Conservation (phyloP, 1,284 basidiomycete genomes). For the Pterulicium gracile region DNA sequence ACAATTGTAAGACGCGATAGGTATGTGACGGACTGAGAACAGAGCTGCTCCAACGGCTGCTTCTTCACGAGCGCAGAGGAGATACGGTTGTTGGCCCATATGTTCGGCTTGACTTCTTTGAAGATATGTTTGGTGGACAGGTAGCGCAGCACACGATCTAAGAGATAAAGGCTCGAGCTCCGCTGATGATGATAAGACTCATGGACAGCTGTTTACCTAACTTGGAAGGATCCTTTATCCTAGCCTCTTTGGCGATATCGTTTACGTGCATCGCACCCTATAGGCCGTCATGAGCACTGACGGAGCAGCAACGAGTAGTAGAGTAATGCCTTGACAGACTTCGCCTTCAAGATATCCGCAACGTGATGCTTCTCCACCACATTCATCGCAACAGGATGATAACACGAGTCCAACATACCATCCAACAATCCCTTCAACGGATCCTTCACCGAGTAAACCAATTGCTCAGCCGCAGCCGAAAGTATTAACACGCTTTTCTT, state of each 20-base stretch:
- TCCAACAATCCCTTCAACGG: not conserved
- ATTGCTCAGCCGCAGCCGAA: not conserved
- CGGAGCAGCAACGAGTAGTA: not conserved
- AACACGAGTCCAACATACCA: not conserved
- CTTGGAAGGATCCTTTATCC: not conserved
- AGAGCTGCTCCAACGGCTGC: not conserved
- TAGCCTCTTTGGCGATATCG: not conserved
- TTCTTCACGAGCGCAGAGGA: not conserved
- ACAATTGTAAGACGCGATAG: too few relatives aligned
- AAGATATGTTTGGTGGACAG: slow-evolving; percentile 1
- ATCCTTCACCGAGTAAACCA: not conserved
- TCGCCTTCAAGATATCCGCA: not conserved
- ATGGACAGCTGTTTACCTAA: too few relatives aligned
- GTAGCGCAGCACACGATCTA: not conserved
- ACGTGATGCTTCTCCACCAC: not conserved
- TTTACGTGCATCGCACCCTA: not conserved
- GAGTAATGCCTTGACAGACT: not conserved
- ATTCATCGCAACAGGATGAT: not conserved
- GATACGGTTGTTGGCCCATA: not conserved
- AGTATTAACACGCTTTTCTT: not conserved
- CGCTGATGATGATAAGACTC: too few relatives aligned
- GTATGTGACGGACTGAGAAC: too few relatives aligned
- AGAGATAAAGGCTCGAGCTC: too few relatives aligned
- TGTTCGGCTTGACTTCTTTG: not conserved
- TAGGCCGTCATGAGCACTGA: not conserved